These are phyloP conservation scores for Syzygium syzygioides DNA, from an alignment of 441 rosid species.

Conservation along the genomic window DNA sequence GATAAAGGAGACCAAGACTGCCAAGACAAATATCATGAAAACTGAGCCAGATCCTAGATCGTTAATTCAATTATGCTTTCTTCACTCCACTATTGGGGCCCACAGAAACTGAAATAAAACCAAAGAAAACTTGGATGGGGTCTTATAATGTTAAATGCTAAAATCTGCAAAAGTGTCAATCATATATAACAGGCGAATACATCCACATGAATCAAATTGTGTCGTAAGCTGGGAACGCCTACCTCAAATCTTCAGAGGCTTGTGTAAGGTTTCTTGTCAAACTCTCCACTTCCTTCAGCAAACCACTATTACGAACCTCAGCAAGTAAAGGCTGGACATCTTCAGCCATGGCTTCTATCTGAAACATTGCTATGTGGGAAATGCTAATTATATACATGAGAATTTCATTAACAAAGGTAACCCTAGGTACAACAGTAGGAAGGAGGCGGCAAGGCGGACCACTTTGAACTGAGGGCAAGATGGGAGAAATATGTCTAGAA, in stretches of 20 bases:
- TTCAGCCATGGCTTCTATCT: constrained; percentile 95
- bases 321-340: constrained; percentile 91
- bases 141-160: neutral
- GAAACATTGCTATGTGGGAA: constrained; percentile 69
- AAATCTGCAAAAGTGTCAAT: neutral
- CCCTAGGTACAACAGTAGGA: neutral
- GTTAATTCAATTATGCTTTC: neutral
- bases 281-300: constrained; percentile 80
- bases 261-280: constrained; percentile 78
- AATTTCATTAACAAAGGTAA: constrained; percentile 9
- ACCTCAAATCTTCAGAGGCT: constrained; percentile 94
- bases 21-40: neutral
- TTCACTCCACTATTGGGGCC: neutral
- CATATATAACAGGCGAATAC: neutral
- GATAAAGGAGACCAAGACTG: neutral
- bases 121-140: neutral
- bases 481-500: neutral
- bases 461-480: neutral
- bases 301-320: constrained; percentile 74
- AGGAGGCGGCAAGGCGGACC: neutral
- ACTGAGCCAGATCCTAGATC: neutral
- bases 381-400: constrained; percentile 42
- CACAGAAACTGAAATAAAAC: neutral
- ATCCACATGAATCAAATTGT: neutral
- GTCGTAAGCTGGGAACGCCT: constrained; percentile 5